Conservation (phyloP, 2,329 filamentous ascomycete species). For the Exophiala dermatitidis region DNA sequence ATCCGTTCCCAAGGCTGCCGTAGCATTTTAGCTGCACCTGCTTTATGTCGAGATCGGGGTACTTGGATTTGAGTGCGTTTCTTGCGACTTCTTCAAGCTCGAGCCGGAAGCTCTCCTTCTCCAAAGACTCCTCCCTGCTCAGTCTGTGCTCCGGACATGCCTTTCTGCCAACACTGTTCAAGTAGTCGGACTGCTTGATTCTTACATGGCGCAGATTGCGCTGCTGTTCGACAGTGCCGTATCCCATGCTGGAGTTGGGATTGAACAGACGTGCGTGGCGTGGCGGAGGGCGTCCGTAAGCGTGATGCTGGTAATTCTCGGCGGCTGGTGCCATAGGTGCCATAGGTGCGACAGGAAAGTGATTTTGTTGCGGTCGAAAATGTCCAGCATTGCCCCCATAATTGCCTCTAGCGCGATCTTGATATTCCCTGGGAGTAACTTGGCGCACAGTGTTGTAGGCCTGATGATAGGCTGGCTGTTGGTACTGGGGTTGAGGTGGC, state of each 20-base stretch:
- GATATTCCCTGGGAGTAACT: slow-evolving; percentile 18
- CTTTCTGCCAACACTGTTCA: slow-evolving; percentile 15
- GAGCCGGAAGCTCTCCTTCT: slow-evolving; percentile 64
- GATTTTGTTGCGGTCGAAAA: slow-evolving; percentile 4
- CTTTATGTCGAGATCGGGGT: slow-evolving; percentile 43
- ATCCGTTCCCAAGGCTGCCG: slow-evolving; percentile 75
- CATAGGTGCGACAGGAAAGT: neutral
- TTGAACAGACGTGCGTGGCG: slow-evolving; percentile 13
- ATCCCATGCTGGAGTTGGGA: slow-evolving; percentile 9
- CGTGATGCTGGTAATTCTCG: neutral
- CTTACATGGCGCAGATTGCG: slow-evolving; percentile 13
- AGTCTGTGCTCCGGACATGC: slow-evolving; percentile 16
- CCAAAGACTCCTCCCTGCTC: slow-evolving; percentile 48
- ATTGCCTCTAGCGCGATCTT: slow-evolving; percentile 18
- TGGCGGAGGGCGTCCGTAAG: slow-evolving; percentile 12
- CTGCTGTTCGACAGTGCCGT: slow-evolving; percentile 15
- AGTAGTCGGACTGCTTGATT: slow-evolving; percentile 25
- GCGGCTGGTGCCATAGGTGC: neutral
- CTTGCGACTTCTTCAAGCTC: slow-evolving; percentile 60
- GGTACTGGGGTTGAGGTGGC: neutral
- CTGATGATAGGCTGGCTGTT: slow-evolving; percentile 1
- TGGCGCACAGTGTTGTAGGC: slow-evolving; percentile 3
- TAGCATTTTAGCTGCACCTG: slow-evolving; percentile 68
- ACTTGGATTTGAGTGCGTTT: slow-evolving; percentile 37
- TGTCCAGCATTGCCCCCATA: neutral